Base-by-base conservation (phyloP, 495 filamentous ascomycete species). In the Annulohypoxylon moriforme region DNA sequence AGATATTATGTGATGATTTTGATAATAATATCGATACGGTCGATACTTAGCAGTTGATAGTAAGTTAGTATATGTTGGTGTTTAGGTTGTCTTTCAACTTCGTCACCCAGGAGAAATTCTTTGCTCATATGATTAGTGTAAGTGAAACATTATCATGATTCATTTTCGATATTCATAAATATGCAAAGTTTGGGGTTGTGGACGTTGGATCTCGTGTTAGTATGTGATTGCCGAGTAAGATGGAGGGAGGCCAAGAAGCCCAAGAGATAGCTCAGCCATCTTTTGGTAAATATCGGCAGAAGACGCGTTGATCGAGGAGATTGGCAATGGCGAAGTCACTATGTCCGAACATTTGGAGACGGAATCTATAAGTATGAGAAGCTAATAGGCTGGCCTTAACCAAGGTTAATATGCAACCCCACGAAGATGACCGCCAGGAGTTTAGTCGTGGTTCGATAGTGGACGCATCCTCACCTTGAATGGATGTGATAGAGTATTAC, bases 331-430 rank as follows among this genome's bases (percentile, higher is more conserved):
- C 52, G 57, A 46, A 40, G 24, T 64, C 44, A 50, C 8, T 11
- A 58, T 38, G 65, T 65, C 64, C 33, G 44, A 65, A 57, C 59
- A 65, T 44, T 73, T 69, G 71, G 65, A 73, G 71, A 66, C 18
- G n/a, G 31, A 31, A 3, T 10, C 20, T 46, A 14, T 4, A n/a
- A 4, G 14, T 40, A 42, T 47, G 27, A 31, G 36, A 64, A 27
- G 25, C 65, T 66, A 60, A 73, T 73, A 73, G 71, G 71, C 34
- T 58, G 66, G 49, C 31, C 11, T 60, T 33, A 31, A 40, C 71
- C 61, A 64, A 73, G 13, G 49, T 49, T 46, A 31, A 42, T 64
- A 68, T 68, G 65, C 60, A 55, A 73, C 71, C 71, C 71, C 71
- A 73, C 71, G 65, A 73, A 69, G 16, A 61, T 53, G 52, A 65